Evolutionary conservation across 2,329 filamentous ascomycete genomes (phyloP).

Genomic region (Aureobasidium sp.): DNA sequence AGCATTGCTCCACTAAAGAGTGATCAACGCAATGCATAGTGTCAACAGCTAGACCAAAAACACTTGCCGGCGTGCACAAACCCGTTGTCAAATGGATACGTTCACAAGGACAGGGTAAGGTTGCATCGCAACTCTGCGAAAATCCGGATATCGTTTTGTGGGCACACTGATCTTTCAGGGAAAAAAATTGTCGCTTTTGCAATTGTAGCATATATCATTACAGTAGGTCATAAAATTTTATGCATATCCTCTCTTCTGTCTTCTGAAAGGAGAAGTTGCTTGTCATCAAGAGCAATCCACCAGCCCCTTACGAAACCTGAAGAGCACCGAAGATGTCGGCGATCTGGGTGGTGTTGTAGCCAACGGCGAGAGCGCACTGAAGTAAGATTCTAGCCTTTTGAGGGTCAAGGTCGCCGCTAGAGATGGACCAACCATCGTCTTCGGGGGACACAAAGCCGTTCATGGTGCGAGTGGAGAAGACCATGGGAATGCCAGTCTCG

Average conservation of each 20-base stretch:
- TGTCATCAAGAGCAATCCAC: background rate
- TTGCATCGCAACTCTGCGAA: too few relatives aligned
- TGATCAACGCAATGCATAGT: background rate
- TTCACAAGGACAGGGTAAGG: too few relatives aligned
- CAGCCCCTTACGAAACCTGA: background rate
- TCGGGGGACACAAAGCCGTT: constrained; percentile 42
- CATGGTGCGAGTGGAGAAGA: constrained; percentile 43
- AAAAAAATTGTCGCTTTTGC: too few relatives aligned
- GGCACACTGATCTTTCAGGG: too few relatives aligned
- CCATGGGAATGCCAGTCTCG: constrained; percentile 40
- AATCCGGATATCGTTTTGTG: too few relatives aligned
- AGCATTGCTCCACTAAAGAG: background rate
- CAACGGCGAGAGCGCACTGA: constrained; percentile 27
- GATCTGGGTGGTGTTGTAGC: constrained; percentile 37
- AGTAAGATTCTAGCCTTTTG: constrained; percentile 47
- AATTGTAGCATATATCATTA: too few relatives aligned
- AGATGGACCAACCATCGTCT: constrained; percentile 27
- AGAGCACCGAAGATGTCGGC: constrained; percentile 21
- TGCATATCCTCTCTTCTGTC: too few relatives aligned
- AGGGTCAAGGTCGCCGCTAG: constrained; percentile 47
- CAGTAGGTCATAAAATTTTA: too few relatives aligned
- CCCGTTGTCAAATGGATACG: too few relatives aligned
- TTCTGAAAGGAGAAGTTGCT: background rate
- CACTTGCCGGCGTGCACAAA: too few relatives aligned
- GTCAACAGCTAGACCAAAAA: background rate